Evolutionary conservation across 2,329 filamentous ascomycete species (phyloP).

Genomic region (Sporothrix dimorphospora): DNA sequence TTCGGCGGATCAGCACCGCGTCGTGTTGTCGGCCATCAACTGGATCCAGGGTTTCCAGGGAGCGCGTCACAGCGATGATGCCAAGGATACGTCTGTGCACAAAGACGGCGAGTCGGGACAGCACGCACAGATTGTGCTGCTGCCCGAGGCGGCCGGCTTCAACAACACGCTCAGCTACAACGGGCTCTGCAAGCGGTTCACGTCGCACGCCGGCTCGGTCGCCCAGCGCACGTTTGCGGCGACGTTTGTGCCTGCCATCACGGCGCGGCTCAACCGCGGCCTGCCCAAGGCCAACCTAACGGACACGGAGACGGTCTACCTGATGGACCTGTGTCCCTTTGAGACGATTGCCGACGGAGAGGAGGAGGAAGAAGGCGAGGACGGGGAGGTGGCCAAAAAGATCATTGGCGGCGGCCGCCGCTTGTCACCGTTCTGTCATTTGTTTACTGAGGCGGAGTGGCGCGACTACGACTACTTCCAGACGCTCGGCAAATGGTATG

Average conservation of each 20-base stretch:
- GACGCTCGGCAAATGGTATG: constrained; percentile 82
- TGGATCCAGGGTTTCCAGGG: constrained; percentile 75
- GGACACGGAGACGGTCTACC: constrained; percentile 62
- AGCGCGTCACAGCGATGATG: constrained; percentile 47
- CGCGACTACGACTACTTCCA: constrained; percentile 78
- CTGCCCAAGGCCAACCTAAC: constrained; percentile 70
- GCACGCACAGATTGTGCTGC: constrained; percentile 56
- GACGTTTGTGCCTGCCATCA: constrained; percentile 69
- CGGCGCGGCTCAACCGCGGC: constrained; percentile 68
- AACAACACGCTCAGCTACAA: constrained; percentile 83
- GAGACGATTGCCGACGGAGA: constrained; percentile 69
- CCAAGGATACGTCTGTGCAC: constrained; percentile 36
- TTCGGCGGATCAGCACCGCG: constrained; percentile 46
- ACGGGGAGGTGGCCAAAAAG: background rate
- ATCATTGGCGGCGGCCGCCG: constrained; percentile 2
- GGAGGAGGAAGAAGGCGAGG: constrained; percentile 40
- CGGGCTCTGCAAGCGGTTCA: constrained; percentile 70
- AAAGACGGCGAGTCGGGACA: constrained; percentile 15
- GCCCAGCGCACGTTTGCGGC: constrained; percentile 62
- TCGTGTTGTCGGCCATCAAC: constrained; percentile 65
- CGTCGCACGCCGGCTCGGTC: constrained; percentile 54
- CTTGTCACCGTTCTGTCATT: constrained; percentile 71
- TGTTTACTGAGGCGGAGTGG: constrained; percentile 79
- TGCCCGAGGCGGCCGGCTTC: constrained; percentile 65
- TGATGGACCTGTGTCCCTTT: constrained; percentile 92